Percentiles rank a stretch among this genome's conserved stretches.
phyloP scores from a whole-genome alignment of 208 protist genomes.

The Crithidia fasciculata region DNA sequence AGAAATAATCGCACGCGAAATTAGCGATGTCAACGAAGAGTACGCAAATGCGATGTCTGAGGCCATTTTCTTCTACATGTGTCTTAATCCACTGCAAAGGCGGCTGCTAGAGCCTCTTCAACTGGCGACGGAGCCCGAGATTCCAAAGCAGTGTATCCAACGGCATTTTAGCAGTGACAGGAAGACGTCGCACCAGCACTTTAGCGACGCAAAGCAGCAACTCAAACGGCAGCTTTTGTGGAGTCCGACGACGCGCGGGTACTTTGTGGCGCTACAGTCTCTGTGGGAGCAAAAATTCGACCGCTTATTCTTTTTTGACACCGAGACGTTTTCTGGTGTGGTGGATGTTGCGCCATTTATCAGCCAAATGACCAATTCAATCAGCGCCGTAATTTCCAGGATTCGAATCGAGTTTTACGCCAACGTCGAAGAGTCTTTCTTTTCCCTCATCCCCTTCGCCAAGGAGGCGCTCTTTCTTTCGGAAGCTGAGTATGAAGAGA shows the following conservation, averaged over 20 bases:
- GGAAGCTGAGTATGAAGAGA: slow-evolving; percentile 42
- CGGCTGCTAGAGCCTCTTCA: slow-evolving; percentile 71
- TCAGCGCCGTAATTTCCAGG: slow-evolving; percentile 69
- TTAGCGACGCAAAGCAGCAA: slow-evolving; percentile 36
- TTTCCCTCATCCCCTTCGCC: slow-evolving; percentile 42
- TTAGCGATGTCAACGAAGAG: slow-evolving; percentile 69
- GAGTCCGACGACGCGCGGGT: slow-evolving; percentile 48
- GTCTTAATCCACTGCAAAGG: slow-evolving; percentile 63
- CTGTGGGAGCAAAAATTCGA: slow-evolving; percentile 68
- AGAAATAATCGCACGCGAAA: slow-evolving; percentile 59
- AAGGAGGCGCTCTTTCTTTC: slow-evolving; percentile 44
- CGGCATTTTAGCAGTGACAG: neutral
- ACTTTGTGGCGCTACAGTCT: slow-evolving; percentile 61
- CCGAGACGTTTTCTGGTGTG: slow-evolving; percentile 32
- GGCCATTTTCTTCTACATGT: slow-evolving; percentile 86
- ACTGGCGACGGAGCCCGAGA: slow-evolving; percentile 31
- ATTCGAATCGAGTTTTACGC: slow-evolving; percentile 88
- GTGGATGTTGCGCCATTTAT: slow-evolving; percentile 66
- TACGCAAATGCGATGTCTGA: slow-evolving; percentile 60
- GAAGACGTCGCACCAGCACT: slow-evolving; percentile 15
- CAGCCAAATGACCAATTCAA: slow-evolving; percentile 49
- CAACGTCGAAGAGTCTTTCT: slow-evolving; percentile 80
- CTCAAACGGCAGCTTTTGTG: slow-evolving; percentile 61
- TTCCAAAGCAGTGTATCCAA: slow-evolving; percentile 2
- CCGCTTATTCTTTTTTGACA: slow-evolving; percentile 62